Evolutionary conservation across 108 stramenopile genomes (phyloP), one percentile per base, ranked within the genome.

Genomic region (Cyclotella atomus): DNA sequence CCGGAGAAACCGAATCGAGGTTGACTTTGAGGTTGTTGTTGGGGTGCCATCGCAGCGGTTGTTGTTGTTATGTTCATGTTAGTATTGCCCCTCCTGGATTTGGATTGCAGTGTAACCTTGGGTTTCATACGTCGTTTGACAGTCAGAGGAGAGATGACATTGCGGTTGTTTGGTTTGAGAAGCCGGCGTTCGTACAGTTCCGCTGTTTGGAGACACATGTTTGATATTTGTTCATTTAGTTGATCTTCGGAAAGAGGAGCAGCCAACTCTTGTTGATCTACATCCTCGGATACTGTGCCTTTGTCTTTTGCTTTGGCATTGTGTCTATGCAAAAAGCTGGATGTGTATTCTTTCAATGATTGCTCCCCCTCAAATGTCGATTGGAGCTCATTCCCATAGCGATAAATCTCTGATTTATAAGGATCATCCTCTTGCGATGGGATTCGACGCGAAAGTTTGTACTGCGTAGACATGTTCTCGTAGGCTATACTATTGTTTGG

Each of bases 121-220:
- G 88, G 92, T 75, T 88, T 89, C 72, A 93, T 87, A n/a, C 92
- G 85, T 23, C 92, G 79, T 64, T 93, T 93, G 38, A 91, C 92
- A 43, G 77, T 77, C 17, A 93, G 81, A 0, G 92, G 92, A 16
- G 89, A 90, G 7, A 93, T 84, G 45, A 91, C 84, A 25, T 91
- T 87, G 16, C 88, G 84, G 20, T 77, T 87, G 21, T 83, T 87
- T 19, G 87, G 72, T 60, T 78, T 81, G 20, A 93, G 70, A 38
- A 93, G 49, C 45, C 79, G 79, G 30, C 60, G 76, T 69, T 93
- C 92, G 50, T 78, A 79, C 0, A 59, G 50, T 77, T 79, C 70
- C 2, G 92, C 89, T 53, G 83, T 45, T 53, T 80, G 70, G 25
- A 77, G 76, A 47, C 60, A 50, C 1, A 47, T 54, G 30, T 65